Evolutionary conservation across 139 green algal genomes (phyloP).

Genomic region (Chlamydomonas applanata): DNA sequence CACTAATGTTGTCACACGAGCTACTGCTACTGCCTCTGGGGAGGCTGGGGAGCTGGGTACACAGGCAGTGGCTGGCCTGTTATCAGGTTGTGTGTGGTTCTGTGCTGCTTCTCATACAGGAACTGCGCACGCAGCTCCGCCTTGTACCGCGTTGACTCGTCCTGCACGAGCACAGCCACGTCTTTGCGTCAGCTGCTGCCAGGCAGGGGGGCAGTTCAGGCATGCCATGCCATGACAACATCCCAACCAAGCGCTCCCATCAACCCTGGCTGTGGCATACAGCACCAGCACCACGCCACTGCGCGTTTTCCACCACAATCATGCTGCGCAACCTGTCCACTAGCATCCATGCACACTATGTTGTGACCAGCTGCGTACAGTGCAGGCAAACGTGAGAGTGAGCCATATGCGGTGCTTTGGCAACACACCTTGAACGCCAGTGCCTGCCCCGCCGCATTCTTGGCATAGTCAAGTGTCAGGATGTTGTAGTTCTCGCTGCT

Average conservation of each 20-base stretch:
- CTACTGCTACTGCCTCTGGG: too few relatives aligned
- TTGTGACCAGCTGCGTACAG: background rate
- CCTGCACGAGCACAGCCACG: conserved; percentile 27
- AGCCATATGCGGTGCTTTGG: background rate
- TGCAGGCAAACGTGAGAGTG: too few relatives aligned
- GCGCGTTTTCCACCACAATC: too few relatives aligned
- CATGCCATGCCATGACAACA: background rate
- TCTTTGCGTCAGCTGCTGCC: too few relatives aligned
- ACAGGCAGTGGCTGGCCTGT: conserved; percentile 26
- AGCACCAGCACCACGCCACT: too few relatives aligned
- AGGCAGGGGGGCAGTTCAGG: background rate
- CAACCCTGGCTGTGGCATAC: background rate
- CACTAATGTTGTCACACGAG: too few relatives aligned
- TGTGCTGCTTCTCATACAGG: conserved; percentile 42
- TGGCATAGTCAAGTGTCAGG: conserved; percentile 36
- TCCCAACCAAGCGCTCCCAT: background rate
- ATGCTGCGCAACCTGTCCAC: background rate
- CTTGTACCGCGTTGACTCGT: conserved; percentile 17
- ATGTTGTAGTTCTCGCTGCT: conserved; percentile 46
- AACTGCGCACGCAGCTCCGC: conserved; percentile 23
- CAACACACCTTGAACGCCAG: conserved; percentile 34
- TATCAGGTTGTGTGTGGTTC: conserved; percentile 45
- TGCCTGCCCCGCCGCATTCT: conserved; percentile 13
- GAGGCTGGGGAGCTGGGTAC: too few relatives aligned
- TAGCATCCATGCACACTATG: too few relatives aligned